phyloP scores from a whole-genome alignment of 192 early-diverging fungal genomes.

The Podila minutissima region DNA sequence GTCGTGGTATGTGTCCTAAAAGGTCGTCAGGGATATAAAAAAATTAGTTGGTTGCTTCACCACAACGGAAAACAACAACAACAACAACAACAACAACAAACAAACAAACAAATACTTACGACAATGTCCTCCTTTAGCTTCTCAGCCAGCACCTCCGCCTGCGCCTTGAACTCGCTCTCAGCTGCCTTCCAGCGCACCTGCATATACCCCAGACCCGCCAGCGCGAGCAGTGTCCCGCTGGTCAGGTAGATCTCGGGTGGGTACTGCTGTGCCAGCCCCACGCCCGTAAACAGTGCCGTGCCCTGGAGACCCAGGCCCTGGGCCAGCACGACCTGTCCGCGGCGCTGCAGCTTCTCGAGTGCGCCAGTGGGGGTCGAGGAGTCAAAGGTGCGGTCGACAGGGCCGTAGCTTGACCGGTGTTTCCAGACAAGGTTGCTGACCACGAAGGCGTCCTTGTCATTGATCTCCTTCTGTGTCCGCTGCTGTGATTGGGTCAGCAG shows the following conservation, averaged over 20 bases:
- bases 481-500: slow-evolving; percentile 11
- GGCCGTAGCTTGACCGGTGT: slow-evolving; percentile 34
- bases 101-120: slow-evolving; percentile 12
- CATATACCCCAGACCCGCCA: slow-evolving; percentile 44
- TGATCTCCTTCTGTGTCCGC: slow-evolving; percentile 31
- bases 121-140: slow-evolving; percentile 43
- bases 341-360: slow-evolving; percentile 36
- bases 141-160: slow-evolving; percentile 29
- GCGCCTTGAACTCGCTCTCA: slow-evolving; percentile 43
- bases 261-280: slow-evolving; percentile 47
- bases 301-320: slow-evolving; percentile 38
- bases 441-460: slow-evolving; percentile 40
- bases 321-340: slow-evolving; percentile 35
- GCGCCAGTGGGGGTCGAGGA: slow-evolving; percentile 15
- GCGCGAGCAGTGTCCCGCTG: slow-evolving; percentile 27
- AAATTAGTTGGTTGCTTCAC: too few relatives aligned
- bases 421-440: slow-evolving; percentile 46
- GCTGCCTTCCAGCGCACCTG: slow-evolving; percentile 51
- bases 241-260: slow-evolving; percentile 47
- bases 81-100: too few relatives aligned
- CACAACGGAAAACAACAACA: too few relatives aligned
- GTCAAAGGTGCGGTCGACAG: slow-evolving; percentile 15
- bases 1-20: slow-evolving; percentile 37
- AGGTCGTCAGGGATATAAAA: neutral
- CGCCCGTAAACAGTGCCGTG: slow-evolving; percentile 25